Base-by-base conservation (phyloP, 495 filamentous ascomycete genomes). In the Jackrogersella multiformis region DNA sequence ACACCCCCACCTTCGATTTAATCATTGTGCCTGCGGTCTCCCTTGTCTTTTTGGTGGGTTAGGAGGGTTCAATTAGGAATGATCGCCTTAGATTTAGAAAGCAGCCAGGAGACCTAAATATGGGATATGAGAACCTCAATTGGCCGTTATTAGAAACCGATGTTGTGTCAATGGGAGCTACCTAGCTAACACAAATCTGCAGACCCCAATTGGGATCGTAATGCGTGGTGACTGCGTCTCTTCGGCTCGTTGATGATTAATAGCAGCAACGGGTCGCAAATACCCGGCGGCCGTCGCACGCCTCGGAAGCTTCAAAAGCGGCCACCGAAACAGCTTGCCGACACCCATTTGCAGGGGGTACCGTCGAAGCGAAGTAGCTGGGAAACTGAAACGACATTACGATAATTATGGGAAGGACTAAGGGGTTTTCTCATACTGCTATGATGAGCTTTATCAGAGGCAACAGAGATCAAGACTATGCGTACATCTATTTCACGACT, bases 201-300 rank as follows among this genome's bases (percentile, higher is more conserved):
- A 90, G 88, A 91, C 76, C 89, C 89, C 6, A 90, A 90, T 76
- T 92, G 89, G 89, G 89, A 92, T 76, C 82, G 89, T 51, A 90
- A 90, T 71, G 87, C 88, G n/a, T 92, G 89, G 89, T 91, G 79
- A 83, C 76, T 71, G 65, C 71, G 71, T 44, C 71, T 74, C 24
- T 74, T 69, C 65, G 72, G 64, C 67, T 78, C 73, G 68, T 75
- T 72, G 61, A 48, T 66, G 15, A 32, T 18, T 24, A 32, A 18
- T 20, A 66, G 51, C 48, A 48, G 51, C 48, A 48, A 69, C 39
- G 62, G 74, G 38, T 56, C 73, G 1, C 67, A 54, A 30, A 28
- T 42, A 28, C 28, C 61, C 15, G 38, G 62, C 13, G 55, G 73
- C 58, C 64, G 70, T 28, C 80, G 77, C 24, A 74, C 57, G 48